These are phyloP conservation scores for Rhizomucor pusillus DNA, from an alignment of 371 early-diverging fungal genomes.

Conservation along the genomic window DNA sequence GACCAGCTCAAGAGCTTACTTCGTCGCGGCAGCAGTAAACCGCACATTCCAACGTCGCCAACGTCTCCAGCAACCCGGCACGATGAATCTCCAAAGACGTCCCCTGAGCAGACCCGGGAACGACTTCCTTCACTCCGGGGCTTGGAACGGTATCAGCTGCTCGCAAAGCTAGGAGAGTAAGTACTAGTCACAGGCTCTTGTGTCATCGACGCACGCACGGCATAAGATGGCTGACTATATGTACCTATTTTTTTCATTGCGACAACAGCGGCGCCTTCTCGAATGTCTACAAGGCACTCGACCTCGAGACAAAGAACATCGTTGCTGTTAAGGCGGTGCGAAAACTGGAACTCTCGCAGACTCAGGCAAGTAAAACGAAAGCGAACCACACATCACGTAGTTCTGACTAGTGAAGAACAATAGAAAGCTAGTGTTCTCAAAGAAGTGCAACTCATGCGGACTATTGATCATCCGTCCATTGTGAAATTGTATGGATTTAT, in stretches of 20 bases:
- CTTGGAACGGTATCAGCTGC: slow-evolving; percentile 39
- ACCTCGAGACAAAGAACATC: slow-evolving; percentile 41
- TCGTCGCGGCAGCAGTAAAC: slow-evolving; percentile 12
- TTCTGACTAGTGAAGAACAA: not conserved
- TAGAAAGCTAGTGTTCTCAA: slow-evolving; percentile 79
- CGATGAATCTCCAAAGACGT: not conserved
- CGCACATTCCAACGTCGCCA: no score
- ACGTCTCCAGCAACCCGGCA: not conserved
- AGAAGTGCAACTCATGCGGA: slow-evolving; percentile 85
- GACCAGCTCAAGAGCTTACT: slow-evolving; percentile 14
- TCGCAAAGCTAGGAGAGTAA: slow-evolving; percentile 63
- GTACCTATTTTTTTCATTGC: slow-evolving; percentile 7
- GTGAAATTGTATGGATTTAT: slow-evolving; percentile 67
- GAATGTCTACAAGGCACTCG: slow-evolving; percentile 69
- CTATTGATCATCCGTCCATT: slow-evolving; percentile 76
- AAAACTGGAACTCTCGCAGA: slow-evolving; percentile 39
- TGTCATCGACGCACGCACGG: not conserved
- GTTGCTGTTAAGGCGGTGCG: slow-evolving; percentile 79
- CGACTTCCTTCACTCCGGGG: slow-evolving; percentile 10
- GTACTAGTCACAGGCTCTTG: slow-evolving; percentile 13
- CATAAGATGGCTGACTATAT: slow-evolving; percentile 1
- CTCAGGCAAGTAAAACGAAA: slow-evolving; percentile 11
- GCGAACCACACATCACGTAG: not conserved
- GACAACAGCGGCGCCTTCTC: slow-evolving; percentile 72
- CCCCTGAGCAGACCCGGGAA: not conserved